Evolutionary conservation across 129 eudicot genomes (phyloP).

Genomic region (Tagetes patula): DNA sequence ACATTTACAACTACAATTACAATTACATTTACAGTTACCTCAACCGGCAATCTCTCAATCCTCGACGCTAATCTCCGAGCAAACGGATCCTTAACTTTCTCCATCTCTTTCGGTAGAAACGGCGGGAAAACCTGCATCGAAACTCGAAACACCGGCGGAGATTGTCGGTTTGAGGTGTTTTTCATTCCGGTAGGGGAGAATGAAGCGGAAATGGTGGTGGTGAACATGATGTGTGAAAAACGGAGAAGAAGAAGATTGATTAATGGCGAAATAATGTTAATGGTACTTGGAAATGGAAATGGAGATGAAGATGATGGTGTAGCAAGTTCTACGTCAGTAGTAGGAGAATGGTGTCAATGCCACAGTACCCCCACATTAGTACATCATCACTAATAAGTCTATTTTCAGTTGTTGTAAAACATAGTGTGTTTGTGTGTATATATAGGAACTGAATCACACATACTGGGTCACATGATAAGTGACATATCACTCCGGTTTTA

Average conservation of each 20-base stretch:
- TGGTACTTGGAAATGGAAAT: not conserved
- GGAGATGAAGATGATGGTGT: no score
- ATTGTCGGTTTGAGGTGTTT: constrained; percentile 4
- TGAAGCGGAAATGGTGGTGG: constrained; percentile 23
- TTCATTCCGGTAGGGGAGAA: not conserved
- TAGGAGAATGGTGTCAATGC: not conserved
- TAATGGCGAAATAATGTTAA: not conserved
- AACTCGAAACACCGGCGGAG: constrained; percentile 25
- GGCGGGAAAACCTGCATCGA: constrained; percentile 56
- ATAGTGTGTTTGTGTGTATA: not conserved
- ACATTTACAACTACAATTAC: no score
- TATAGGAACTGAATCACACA: no score
- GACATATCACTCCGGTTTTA: no score
- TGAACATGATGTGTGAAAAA: constrained; percentile 16
- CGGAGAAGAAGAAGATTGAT: not conserved
- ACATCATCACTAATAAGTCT: not conserved
- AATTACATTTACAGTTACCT: constrained; percentile 29
- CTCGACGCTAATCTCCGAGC: constrained; percentile 69
- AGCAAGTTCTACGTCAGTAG: not conserved
- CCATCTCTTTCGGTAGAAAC: constrained; percentile 69
- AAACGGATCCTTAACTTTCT: constrained; percentile 57
- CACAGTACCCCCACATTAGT: not conserved
- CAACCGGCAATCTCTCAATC: constrained; percentile 71
- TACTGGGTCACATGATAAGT: no score
- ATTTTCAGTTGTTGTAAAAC: not conserved